Evolutionary conservation across 140 eudicot species (phyloP).

Genomic region (Anethum foeniculum): DNA sequence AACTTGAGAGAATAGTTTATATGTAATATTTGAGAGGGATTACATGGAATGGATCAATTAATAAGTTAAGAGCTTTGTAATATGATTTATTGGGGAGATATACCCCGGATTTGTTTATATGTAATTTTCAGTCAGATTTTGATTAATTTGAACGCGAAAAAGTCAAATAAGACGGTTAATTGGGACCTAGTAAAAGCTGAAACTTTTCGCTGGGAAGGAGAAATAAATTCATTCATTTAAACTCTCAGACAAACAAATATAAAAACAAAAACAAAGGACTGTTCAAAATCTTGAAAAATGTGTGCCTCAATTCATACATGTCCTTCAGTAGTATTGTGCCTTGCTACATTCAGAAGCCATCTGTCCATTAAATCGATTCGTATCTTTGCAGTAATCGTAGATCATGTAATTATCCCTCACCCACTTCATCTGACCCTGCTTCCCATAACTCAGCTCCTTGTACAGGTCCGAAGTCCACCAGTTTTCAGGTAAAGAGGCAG

Average conservation of each 20-base stretch:
- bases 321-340: slow-evolving; percentile 25
- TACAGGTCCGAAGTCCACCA: slow-evolving; percentile 45
- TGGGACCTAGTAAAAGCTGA: too few species aligned
- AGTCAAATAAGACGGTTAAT: too few species aligned
- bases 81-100: not conserved
- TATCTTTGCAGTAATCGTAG: slow-evolving; percentile 54
- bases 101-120: too few species aligned
- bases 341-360: slow-evolving; percentile 53
- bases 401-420: slow-evolving; percentile 46
- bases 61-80: not conserved
- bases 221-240: not conserved
- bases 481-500: slow-evolving; percentile 24
- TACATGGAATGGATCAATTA: not conserved
- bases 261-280: not conserved
- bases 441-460: slow-evolving; percentile 25
- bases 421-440: slow-evolving; percentile 42
- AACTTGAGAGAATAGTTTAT: not conserved
- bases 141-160: too few species aligned
- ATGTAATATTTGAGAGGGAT: slow-evolving; percentile 1
- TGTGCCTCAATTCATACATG: not conserved
- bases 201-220: too few species aligned
- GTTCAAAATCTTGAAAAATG: not conserved
- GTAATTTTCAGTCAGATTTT: too few species aligned
- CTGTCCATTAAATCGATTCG: slow-evolving; percentile 41
- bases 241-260: not conserved